Evolutionary conservation across 2,329 filamentous ascomycete species (phyloP), one percentile per base, ranked within the genome.

Genomic region (Trichoderma atrobrunneum): DNA sequence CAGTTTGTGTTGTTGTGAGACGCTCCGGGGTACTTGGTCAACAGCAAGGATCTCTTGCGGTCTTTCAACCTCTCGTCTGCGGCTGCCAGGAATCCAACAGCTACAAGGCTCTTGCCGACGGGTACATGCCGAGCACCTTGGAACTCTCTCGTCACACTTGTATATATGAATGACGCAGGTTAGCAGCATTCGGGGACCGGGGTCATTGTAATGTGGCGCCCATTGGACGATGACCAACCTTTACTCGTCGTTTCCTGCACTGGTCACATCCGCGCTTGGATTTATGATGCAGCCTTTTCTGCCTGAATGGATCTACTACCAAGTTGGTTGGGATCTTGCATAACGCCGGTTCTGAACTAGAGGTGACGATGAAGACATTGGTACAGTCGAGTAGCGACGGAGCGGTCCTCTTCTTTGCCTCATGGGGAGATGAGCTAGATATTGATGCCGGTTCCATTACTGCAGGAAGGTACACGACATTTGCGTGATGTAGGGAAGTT

Each of bases 221-320:
- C 43, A 12, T 51, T 21, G 12, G n/a, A 51, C 36, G 2, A 63
- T 30, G 34, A 48, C 36, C 18, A n/a, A 63, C 61, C 36, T 63
- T 63, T 63, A 63, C 61, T 63, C 61, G 24, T n/a, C 61, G 61
- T 16, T 63, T 63, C 36, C 34, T 63, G 24, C 61, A 63, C 16
- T 63, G 61, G 36, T 30, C 14, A 16, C 61, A 63, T 2, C 61
- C 61, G 11, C 61, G 61, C 61, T 63, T 63, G 61, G 61, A 63
- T 48, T 63, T 63, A 10, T 48, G 36, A 63, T 63, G 61, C 34
- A 48, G 24, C 16, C 61, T 48, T n/a, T 63, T 63, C 26, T 63
- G 36, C 32, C 61, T 63, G 36, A 63, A 63, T 30, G 61, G 61
- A 5, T 63, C 61, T 26, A 63, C 36, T 30, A 63, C 36, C 11